Evolutionary conservation across 2,329 filamentous ascomycete genomes (phyloP).

Genomic region (Fusarium irregulare): DNA sequence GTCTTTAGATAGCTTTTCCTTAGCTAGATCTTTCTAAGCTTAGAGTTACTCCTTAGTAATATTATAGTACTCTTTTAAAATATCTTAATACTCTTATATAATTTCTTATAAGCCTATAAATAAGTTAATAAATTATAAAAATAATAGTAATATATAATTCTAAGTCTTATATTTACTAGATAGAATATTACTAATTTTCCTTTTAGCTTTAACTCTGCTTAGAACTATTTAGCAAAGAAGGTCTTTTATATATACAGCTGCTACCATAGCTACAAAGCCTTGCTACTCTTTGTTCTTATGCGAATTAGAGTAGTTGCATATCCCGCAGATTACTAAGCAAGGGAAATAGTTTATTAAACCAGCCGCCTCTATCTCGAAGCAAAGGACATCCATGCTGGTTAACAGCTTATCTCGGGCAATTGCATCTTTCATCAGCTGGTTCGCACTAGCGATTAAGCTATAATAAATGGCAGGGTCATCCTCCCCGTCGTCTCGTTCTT

Average conservation of each 20-base stretch:
- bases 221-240: not conserved
- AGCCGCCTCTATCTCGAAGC: conserved; percentile 25
- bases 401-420: not conserved
- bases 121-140: too few species aligned
- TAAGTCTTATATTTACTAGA: not conserved
- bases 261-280: not conserved
- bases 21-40: too few species aligned
- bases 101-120: too few species aligned
- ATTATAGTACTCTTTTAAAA: too few species aligned
- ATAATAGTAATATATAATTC: too few species aligned
- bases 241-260: not conserved
- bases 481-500: not conserved
- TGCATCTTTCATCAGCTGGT: not conserved
- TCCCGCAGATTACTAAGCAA: not conserved
- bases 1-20: too few species aligned
- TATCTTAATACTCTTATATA: too few species aligned
- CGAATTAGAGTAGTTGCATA: not conserved
- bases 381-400: not conserved
- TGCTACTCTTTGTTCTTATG: not conserved
- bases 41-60: too few species aligned
- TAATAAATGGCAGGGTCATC: conserved; percentile 24
- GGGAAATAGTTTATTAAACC: conserved; percentile 39
- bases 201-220: not conserved
- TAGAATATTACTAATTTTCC: not conserved
- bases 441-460: conserved; percentile 32